Percentiles rank a stretch among this genome's conserved stretches.
Evolutionary conservation across 106 monocot species (phyloP).

Genomic region (Dendrobium huoshanense): DNA sequence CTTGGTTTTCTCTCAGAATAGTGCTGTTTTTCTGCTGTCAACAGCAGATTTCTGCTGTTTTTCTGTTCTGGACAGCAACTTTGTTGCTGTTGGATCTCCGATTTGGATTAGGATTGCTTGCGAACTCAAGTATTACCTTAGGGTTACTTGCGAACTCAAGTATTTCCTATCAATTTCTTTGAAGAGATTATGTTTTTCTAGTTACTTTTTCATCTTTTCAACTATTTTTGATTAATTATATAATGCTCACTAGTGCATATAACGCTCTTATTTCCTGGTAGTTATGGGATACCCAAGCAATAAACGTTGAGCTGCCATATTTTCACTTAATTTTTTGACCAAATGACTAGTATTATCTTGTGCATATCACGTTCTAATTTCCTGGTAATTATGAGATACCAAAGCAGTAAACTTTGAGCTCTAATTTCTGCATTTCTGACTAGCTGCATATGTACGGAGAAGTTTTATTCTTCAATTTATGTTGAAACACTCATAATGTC

Average conservation of each 20-base stretch:
- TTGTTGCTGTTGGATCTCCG: too few species aligned
- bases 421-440: background rate
- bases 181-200: background rate
- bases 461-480: background rate
- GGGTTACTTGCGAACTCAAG: too few species aligned
- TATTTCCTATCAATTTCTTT: too few species aligned
- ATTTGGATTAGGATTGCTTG: too few species aligned
- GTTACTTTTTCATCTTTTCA: background rate
- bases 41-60: too few species aligned
- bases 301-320: background rate
- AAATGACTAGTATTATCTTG: background rate
- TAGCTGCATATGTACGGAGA: background rate
- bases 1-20: too few species aligned
- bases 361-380: background rate
- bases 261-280: background rate
- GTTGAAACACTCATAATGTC: background rate
- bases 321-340: background rate
- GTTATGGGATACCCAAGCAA: background rate
- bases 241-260: background rate
- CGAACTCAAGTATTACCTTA: too few species aligned
- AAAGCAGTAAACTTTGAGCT: background rate
- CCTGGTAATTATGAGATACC: background rate
- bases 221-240: background rate
- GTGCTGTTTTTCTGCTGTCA: too few species aligned
- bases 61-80: too few species aligned